Evolutionary conservation across 2,329 filamentous ascomycete genomes (phyloP).

Genomic region (Phialophora chinensis): DNA sequence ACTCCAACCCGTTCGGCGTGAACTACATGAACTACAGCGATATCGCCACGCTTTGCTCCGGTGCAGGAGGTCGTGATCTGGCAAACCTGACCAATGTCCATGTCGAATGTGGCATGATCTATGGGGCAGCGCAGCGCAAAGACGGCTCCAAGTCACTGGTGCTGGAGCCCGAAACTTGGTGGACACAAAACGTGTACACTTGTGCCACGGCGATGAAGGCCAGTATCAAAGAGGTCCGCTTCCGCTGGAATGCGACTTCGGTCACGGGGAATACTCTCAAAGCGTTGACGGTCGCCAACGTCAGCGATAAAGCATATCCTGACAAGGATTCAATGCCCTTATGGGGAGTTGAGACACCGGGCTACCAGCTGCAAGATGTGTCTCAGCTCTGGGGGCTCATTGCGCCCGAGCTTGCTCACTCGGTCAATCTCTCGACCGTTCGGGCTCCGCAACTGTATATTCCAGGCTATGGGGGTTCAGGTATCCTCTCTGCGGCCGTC

Average conservation of each 20-base stretch:
- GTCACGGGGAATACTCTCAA: slow-evolving; percentile 45
- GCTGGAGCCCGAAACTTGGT: slow-evolving; percentile 51
- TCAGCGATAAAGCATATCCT: slow-evolving; percentile 49
- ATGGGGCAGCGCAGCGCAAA: slow-evolving; percentile 47
- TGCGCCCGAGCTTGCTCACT: slow-evolving; percentile 41
- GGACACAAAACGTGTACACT: slow-evolving; percentile 52
- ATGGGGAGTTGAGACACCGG: slow-evolving; percentile 48
- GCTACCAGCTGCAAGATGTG: slow-evolving; percentile 39
- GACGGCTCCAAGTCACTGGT: slow-evolving; percentile 47
- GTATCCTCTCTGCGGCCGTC: slow-evolving; percentile 21
- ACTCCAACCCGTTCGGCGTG: slow-evolving; percentile 45
- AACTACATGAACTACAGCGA: slow-evolving; percentile 39
- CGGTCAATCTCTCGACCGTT: slow-evolving; percentile 45
- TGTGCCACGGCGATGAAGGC: slow-evolving; percentile 54
- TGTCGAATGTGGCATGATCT: slow-evolving; percentile 50
- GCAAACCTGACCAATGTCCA: slow-evolving; percentile 54
- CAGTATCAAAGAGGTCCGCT: slow-evolving; percentile 54
- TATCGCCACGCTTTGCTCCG: slow-evolving; percentile 43
- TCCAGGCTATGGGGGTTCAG: slow-evolving; percentile 39
- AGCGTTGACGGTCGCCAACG: slow-evolving; percentile 44
- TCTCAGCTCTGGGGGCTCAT: slow-evolving; percentile 52
- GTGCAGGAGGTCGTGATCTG: slow-evolving; percentile 41
- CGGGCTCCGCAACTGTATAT: slow-evolving; percentile 44
- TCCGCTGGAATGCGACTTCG: slow-evolving; percentile 49
- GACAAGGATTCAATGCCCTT: slow-evolving; percentile 43